These are phyloP conservation scores for Allomyces javanicus DNA, from an alignment of 192 early-diverging fungal species.

Conservation along the genomic window DNA sequence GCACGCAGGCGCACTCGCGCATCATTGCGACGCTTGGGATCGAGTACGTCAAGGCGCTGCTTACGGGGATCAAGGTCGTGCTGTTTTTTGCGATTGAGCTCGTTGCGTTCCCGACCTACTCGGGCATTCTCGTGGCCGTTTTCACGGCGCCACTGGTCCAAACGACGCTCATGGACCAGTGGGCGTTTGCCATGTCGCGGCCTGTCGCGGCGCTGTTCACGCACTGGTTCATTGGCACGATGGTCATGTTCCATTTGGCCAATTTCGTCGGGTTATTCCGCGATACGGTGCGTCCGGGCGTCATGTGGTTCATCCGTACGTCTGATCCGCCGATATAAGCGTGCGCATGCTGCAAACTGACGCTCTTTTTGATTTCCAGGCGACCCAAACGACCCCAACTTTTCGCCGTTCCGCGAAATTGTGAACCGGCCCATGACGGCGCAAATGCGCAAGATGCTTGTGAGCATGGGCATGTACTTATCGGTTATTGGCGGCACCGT, in stretches of 20 bases:
- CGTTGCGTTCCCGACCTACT: conserved; percentile 63
- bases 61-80: conserved; percentile 36
- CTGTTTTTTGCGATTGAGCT: conserved; percentile 82
- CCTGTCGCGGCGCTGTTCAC: conserved; percentile 51
- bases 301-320: conserved; percentile 82
- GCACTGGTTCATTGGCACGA: conserved; percentile 84
- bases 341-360: no score
- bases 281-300: conserved; percentile 69
- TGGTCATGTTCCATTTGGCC: conserved; percentile 88
- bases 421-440: conserved; percentile 49
- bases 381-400: conserved; percentile 87
- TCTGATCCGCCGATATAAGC: no score
- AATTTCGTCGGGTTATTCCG: conserved; percentile 62
- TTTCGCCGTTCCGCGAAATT: conserved; percentile 86
- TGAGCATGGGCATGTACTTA: conserved; percentile 69
- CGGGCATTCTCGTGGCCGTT: conserved; percentile 67
- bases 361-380: conserved; percentile 4
- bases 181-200: conserved; percentile 30
- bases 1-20: no score
- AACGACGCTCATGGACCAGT: conserved; percentile 32
- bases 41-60: conserved; percentile 10
- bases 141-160: conserved; percentile 59
- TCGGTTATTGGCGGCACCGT: conserved; percentile 53
- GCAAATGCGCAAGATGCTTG: conserved; percentile 65
- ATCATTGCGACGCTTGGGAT: no score